These are phyloP conservation scores for Papiliotrema laurentii DNA, from an alignment of 1,284 basidiomycete species.

Conservation along the genomic window DNA sequence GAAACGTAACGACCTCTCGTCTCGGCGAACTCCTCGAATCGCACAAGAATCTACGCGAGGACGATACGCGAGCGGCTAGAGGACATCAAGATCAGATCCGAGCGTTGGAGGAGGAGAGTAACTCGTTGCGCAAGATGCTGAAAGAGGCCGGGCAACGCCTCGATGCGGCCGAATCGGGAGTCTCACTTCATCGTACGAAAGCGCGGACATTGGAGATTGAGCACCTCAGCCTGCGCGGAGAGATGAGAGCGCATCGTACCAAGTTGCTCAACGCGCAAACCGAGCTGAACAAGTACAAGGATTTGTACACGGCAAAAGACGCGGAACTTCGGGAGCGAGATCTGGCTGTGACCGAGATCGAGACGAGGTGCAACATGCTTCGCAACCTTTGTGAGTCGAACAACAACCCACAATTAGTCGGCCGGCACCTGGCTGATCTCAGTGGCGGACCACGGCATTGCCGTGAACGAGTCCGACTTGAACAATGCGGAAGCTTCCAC, in stretches of 20 bases:
- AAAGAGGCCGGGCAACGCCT: constrained; percentile 68
- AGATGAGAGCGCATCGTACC: constrained; percentile 70
- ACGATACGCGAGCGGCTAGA: constrained; percentile 67
- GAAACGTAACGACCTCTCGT: constrained; percentile 73
- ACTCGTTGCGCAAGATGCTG: constrained; percentile 68
- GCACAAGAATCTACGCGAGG: constrained; percentile 70
- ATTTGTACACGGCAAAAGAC: constrained; percentile 67
- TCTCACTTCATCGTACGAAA: constrained; percentile 65
- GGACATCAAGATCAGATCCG: constrained; percentile 74
- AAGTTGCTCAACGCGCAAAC: constrained; percentile 69
- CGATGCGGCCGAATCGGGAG: constrained; percentile 64
- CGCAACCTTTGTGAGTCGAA: constrained; percentile 58
- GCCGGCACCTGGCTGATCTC: constrained; percentile 2
- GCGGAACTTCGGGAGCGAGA: constrained; percentile 62
- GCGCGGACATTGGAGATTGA: constrained; percentile 66
- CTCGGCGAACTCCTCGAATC: constrained; percentile 79
- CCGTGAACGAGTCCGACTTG: constrained; percentile 65
- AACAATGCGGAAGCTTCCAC: constrained; percentile 22
- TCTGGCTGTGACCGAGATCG: constrained; percentile 66
- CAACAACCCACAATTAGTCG: no score
- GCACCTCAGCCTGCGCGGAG: constrained; percentile 64
- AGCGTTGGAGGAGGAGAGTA: constrained; percentile 71
- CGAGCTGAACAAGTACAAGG: constrained; percentile 68
- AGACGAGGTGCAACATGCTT: constrained; percentile 72
- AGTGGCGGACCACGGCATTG: constrained; percentile 81